These are phyloP conservation scores for Rhynchospora pubera DNA, from an alignment of 176 grass and related monocot genomes.

Conservation along the genomic window DNA sequence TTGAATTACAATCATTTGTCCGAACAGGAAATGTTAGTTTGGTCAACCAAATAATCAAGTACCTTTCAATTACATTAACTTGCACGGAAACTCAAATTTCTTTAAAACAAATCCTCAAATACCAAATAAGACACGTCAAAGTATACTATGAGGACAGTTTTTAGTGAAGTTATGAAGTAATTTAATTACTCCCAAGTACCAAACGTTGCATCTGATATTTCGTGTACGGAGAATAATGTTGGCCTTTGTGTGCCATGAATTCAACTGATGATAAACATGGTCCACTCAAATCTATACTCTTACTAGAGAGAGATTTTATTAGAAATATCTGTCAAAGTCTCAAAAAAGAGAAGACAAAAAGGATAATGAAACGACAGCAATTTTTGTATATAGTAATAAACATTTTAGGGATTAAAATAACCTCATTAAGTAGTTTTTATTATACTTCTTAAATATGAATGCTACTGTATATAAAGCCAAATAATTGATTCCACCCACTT, in stretches of 20 bases:
- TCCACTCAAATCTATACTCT: not conserved
- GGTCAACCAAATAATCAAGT: constrained; percentile 5
- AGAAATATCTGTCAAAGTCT: not conserved
- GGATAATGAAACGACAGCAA: not conserved
- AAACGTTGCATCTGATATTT: too few species aligned
- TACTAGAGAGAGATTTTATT: not conserved
- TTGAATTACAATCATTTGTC: not conserved
- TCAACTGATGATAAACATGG: not conserved
- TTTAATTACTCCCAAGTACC: too few species aligned
- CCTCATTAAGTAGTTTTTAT: not conserved
- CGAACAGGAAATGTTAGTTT: constrained; percentile 8
- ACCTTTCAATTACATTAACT: not conserved
- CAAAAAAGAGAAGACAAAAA: not conserved
- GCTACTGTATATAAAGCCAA: not conserved
- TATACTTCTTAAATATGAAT: not conserved
- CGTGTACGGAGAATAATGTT: not conserved
- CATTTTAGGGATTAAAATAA: not conserved
- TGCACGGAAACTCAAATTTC: not conserved
- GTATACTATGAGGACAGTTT: not conserved
- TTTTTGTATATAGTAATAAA: not conserved
- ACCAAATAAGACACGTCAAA: not conserved
- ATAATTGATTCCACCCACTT: too few species aligned
- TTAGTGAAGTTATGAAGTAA: too few species aligned
- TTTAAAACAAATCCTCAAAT: not conserved
- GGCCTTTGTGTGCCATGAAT: not conserved